Percentiles rank a stretch among this genome's conserved stretches.
phyloP scores from a whole-genome alignment of 2,329 filamentous ascomycete genomes.

The Fusarium redolens region DNA sequence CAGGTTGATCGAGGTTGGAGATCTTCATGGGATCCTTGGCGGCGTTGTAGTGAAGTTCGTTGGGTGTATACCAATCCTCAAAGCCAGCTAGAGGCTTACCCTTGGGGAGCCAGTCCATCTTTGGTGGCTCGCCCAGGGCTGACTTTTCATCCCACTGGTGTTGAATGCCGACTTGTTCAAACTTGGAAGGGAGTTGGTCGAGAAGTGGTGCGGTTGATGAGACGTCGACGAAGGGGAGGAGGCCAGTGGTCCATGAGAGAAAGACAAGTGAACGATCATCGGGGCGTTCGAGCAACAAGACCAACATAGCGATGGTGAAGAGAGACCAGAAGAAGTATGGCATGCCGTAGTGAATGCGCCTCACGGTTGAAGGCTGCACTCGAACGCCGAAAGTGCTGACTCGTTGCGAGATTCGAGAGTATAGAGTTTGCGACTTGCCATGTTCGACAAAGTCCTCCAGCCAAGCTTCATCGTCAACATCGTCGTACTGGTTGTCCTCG shows the following conservation, averaged over 20 bases:
- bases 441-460: not conserved
- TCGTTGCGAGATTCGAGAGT: conserved; percentile 3
- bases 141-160: conserved; percentile 44
- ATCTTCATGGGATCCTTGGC: conserved; percentile 54
- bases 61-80: conserved; percentile 44
- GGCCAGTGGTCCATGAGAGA: conserved; percentile 50
- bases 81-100: conserved; percentile 41
- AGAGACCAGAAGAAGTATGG: conserved; percentile 40
- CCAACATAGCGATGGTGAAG: conserved; percentile 38
- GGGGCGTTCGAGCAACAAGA: conserved; percentile 42
- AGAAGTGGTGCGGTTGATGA: conserved; percentile 47
- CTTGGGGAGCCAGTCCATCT: conserved; percentile 42
- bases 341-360: conserved; percentile 14
- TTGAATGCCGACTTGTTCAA: conserved; percentile 44
- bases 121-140: conserved; percentile 40
- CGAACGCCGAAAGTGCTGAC: conserved; percentile 4
- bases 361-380: conserved; percentile 8
- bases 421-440: conserved; percentile 3
- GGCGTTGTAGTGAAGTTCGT: conserved; percentile 50
- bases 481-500: not conserved
- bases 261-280: conserved; percentile 48
- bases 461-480: conserved; percentile 15
- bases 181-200: conserved; percentile 40
- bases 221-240: conserved; percentile 51
- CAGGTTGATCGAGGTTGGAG: conserved; percentile 51